Base-by-base conservation (phyloP, 2,329 filamentous ascomycete genomes). In the Sclerotinia glacialis region DNA sequence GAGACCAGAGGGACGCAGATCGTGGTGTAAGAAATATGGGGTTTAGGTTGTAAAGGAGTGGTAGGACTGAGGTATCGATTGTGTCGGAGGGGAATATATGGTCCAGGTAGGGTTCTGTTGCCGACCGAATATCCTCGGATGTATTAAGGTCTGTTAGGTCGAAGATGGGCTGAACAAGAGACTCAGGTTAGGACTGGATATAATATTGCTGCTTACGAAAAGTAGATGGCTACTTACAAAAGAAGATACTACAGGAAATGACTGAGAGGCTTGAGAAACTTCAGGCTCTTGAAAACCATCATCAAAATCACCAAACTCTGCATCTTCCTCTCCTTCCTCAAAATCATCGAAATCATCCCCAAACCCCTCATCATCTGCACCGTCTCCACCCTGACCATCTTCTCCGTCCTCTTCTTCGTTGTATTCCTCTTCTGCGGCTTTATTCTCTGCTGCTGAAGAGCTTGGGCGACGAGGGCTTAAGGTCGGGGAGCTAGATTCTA, bases 1-100 rank as follows among this genome's bases (percentile, higher is more conserved):
- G 95, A 50, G 93, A 93, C 95, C 95, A 99, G 44, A 99, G 83
- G 0, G 95, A 97, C 66, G 91, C 88, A 69, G 91, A 96, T 67
- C 93, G 88, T 63, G 93, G 89, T 50, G 92, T 96, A 65, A 92
- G 86, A 78, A 97, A 95, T 61, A 92, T 85, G 54, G 89, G 81
- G 69, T 85, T 83, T 64, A 74, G 71, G 52, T 71, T 74, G 59
- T 75, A 74, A 6, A 78, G 78, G 66, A 82, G 80, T 67, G 82
- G 83, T 54, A 83, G 79, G 7, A 79, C 77, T 21, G 83, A 81
- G 28, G 83, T 78, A 64, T 84, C 81, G 67, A 84, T 80, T 69
- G 83, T 79, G 65, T 85, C 81, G 7, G 84, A 81, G 1, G 87
- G 85, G 73, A 91, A 93, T 67, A 91, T 81, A 46, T 82, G 80